These are phyloP conservation scores for Beauveria pseudobassiana DNA, from an alignment of 2,329 filamentous ascomycete species.

Conservation along the genomic window DNA sequence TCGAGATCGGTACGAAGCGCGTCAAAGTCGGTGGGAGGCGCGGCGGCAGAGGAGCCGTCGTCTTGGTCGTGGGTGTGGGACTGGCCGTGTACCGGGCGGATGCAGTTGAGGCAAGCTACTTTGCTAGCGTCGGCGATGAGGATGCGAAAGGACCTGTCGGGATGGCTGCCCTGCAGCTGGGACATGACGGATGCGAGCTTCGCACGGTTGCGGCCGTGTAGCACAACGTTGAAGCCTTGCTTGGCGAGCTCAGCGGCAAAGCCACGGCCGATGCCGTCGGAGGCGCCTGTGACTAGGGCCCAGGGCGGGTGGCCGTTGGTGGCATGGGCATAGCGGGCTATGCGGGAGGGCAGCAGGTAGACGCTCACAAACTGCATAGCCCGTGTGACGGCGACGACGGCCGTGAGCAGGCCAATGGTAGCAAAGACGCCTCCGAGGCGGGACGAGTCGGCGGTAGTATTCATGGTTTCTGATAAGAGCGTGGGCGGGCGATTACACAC, in stretches of 20 bases:
- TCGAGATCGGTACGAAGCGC: constrained; percentile 8
- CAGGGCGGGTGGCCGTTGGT: constrained; percentile 17
- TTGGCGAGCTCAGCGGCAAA: constrained; percentile 24
- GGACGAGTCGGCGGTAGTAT: not conserved
- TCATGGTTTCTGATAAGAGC: not conserved
- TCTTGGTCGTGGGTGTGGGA: not conserved
- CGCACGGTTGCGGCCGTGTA: constrained; percentile 24
- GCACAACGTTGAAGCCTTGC: constrained; percentile 28
- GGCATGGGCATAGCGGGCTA: constrained; percentile 13
- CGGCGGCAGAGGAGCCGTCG: too few species aligned
- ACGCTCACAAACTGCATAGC: constrained; percentile 12
- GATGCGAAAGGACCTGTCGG: constrained; percentile 20
- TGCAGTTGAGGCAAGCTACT: constrained; percentile 10
- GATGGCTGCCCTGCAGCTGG: constrained; percentile 17
- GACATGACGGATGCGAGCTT: constrained; percentile 22
- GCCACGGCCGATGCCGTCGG: constrained; percentile 27
- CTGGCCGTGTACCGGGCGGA: not conserved
- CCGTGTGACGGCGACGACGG: constrained; percentile 10
- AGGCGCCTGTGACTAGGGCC: constrained; percentile 27
- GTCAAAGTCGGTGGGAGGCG: constrained; percentile 2
- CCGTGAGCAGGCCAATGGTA: constrained; percentile 16
- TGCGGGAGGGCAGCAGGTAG: constrained; percentile 15
- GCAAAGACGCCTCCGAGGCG: not conserved
- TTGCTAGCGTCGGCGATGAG: constrained; percentile 22
- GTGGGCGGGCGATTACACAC: not conserved